A percentile compares a stretch with the other conserved stretches of the same genome.
phyloP scores from a whole-genome alignment of 1,139 yeast genomes.

The Zygosaccharomyces pseudobailii region DNA sequence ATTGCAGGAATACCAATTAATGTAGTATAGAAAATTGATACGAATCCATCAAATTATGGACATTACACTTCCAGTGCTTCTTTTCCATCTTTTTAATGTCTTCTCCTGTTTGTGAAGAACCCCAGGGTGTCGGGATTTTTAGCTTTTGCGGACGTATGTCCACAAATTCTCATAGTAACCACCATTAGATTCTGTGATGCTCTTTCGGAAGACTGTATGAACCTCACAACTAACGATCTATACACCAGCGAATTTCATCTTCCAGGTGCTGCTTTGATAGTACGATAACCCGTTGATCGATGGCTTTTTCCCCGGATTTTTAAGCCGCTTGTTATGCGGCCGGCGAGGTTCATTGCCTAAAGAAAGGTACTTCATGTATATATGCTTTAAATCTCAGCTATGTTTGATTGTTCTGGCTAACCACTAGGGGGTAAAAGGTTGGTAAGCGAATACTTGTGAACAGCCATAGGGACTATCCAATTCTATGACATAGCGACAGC shows the following conservation, averaged over 20 bases:
- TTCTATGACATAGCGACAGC: slow-evolving; percentile 69
- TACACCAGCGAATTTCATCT: too few relatives aligned
- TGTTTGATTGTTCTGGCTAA: background rate
- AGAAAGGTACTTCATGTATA: background rate
- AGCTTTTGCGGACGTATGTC: background rate
- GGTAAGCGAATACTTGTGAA: slow-evolving; percentile 19
- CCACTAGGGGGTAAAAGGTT: background rate
- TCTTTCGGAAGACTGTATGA: background rate
- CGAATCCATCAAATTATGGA: too few relatives aligned
- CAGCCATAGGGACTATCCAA: slow-evolving; percentile 73
- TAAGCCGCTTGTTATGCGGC: background rate
- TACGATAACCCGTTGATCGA: background rate
- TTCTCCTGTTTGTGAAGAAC: background rate
- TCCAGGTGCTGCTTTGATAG: background rate
- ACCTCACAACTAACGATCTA: too few relatives aligned
- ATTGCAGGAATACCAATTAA: too few relatives aligned
- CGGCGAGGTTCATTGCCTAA: background rate
- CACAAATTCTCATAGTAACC: background rate
- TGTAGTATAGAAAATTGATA: too few relatives aligned
- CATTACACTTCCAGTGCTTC: too few relatives aligned
- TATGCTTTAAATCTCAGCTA: background rate
- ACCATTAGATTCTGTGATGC: background rate
- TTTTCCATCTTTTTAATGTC: background rate
- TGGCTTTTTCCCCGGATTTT: background rate
- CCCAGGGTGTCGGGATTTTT: slow-evolving; percentile 3